These are phyloP conservation scores for Butyriboletus loyo DNA, from an alignment of 768 basidiomycete genomes.

Conservation along the genomic window DNA sequence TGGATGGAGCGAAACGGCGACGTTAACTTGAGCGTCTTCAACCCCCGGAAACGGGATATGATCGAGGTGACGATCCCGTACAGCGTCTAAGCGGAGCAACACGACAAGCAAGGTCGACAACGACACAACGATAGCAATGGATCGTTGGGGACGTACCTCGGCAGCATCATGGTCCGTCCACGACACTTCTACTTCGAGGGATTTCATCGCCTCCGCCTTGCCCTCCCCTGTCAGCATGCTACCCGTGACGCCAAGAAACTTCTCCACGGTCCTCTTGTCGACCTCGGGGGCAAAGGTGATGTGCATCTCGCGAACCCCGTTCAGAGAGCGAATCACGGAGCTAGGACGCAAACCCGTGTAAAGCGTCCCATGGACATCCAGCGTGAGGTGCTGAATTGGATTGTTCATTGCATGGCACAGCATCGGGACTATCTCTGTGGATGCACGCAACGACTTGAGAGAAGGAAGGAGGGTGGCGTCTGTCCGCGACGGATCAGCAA, in stretches of 20 bases:
- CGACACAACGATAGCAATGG: background rate
- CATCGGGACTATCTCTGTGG: slow-evolving; percentile 22
- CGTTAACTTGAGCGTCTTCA: slow-evolving; percentile 29
- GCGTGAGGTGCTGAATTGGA: slow-evolving; percentile 20
- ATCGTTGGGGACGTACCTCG: slow-evolving; percentile 14
- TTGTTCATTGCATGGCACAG: slow-evolving; percentile 17
- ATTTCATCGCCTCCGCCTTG: slow-evolving; percentile 12
- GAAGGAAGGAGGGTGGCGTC: slow-evolving; percentile 16
- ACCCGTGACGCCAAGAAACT: slow-evolving; percentile 28
- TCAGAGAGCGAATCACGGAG: slow-evolving; percentile 23
- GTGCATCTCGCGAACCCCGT: slow-evolving; percentile 29
- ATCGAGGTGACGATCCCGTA: slow-evolving; percentile 30
- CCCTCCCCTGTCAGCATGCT: slow-evolving; percentile 16
- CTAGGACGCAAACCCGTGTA: slow-evolving; percentile 30
- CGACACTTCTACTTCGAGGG: slow-evolving; percentile 27
- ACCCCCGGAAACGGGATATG: slow-evolving; percentile 31
- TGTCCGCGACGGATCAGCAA: background rate
- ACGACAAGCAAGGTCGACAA: background rate
- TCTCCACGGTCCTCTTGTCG: slow-evolving; percentile 33
- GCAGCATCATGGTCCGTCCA: slow-evolving; percentile 29
- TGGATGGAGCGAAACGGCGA: slow-evolving; percentile 31
- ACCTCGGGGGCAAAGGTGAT: slow-evolving; percentile 30
- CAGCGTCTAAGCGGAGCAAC: slow-evolving; percentile 15
- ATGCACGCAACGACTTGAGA: slow-evolving; percentile 27
- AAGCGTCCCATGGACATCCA: slow-evolving; percentile 27